Evolutionary conservation across 768 basidiomycete genomes (phyloP), one percentile per base, ranked within the genome.

Genomic region (Mycena albidolilacea): DNA sequence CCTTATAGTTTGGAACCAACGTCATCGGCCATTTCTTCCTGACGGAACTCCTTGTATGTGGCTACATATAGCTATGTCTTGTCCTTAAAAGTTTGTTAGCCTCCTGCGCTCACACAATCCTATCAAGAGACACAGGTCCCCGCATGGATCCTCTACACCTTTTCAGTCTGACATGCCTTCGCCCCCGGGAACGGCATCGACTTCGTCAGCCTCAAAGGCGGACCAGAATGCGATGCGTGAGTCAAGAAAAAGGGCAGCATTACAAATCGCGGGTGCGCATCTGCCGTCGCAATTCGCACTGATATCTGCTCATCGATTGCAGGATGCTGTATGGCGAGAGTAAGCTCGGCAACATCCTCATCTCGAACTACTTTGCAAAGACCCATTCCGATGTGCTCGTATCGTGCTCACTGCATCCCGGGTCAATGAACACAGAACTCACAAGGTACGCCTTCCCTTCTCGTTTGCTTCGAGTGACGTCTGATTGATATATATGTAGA

Each of bases 341-440:
- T 23, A 41, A 64, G 55, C 60, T 81, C 80, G 82, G 77, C 2
- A 81, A 80, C 62, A 74, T 82, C n/a, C 62, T 82, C 37, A 64
- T 81, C 58, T 62, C 80, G 19, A 75, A 78, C 63, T 79, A 81
- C 60, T 77, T 81, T 14, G 80, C 78, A 1, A 73, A 79, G 30
- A 70, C 76, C 30, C 79, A 81, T 65, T 79, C 77, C 9, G 81
- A 78, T 37, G 78, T 80, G 21, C 75, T 83, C 39, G 75, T 80
- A 1, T 77, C 80, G 6, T 77, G 69, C 14, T 69, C 82, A 14
- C 30, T 81, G 15, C 46, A 43, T 14, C 41, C 41, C 9, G 41
- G 41, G 41, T 1, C 41, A 43, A 43, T 43, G 7, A 9, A 43
- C 14, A 43, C 41, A 9, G 41, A 14, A 43, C 41, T 43, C 41